phyloP scores from a whole-genome alignment of 306 rosid genomes.

The Hippophae rhamnoides region DNA sequence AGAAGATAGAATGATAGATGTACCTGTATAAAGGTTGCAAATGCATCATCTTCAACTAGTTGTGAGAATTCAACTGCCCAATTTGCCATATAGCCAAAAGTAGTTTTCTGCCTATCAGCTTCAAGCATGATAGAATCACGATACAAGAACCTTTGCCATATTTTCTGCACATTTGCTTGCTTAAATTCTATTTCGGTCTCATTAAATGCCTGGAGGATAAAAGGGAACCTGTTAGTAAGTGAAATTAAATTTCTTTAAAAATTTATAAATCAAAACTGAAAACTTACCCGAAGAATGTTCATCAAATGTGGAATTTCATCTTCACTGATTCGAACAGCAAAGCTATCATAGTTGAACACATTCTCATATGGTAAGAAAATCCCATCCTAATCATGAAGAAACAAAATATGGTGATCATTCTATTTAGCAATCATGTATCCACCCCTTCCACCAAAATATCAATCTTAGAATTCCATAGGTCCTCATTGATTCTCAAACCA shows the following conservation, averaged over 20 bases:
- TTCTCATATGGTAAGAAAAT: too few species aligned
- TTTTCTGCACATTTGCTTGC: slow-evolving; percentile 56
- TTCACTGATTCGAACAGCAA: too few species aligned
- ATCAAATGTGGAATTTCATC: too few species aligned
- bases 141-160: slow-evolving; percentile 81
- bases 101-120: slow-evolving; percentile 69
- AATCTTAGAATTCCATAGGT: too few species aligned
- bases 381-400: too few species aligned
- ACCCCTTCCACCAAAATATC: too few species aligned
- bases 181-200: slow-evolving; percentile 65
- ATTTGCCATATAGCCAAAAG: slow-evolving; percentile 39
- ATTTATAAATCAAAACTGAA: slow-evolving; percentile 4
- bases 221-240: slow-evolving; percentile 21
- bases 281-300: slow-evolving; percentile 40
- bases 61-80: slow-evolving; percentile 62
- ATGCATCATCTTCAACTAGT: slow-evolving; percentile 54
- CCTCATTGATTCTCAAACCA: too few species aligned
- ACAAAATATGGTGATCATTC: too few species aligned
- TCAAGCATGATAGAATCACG: slow-evolving; percentile 77
- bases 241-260: slow-evolving; percentile 8
- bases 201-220: slow-evolving; percentile 48
- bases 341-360: too few species aligned
- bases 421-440: too few species aligned
- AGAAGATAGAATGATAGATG: slow-evolving; percentile 1
- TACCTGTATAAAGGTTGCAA: slow-evolving; percentile 74